phyloP scores from a whole-genome alignment of 192 early-diverging fungal genomes.

The Coemansia sp. region DNA sequence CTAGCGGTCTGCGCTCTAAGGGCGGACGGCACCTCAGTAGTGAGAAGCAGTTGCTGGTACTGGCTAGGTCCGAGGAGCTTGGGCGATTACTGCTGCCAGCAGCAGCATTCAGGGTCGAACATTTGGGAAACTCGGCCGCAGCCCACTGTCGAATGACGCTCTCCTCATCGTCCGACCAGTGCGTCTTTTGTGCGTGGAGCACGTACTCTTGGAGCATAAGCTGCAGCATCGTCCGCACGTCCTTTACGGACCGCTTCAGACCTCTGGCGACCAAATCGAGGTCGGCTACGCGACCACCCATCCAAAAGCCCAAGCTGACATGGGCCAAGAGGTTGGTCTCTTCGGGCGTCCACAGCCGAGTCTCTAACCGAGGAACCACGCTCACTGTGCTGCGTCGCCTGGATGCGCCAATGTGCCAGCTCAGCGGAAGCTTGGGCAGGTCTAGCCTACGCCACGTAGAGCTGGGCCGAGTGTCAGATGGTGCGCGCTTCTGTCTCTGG shows the following conservation, averaged over 20 bases:
- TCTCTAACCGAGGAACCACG: neutral
- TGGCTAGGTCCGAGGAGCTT: neutral
- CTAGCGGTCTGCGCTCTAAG: neutral
- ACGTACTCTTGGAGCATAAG: slow-evolving; percentile 43
- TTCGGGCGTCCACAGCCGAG: slow-evolving; percentile 18
- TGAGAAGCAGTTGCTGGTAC: slow-evolving; percentile 21
- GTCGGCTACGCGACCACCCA: slow-evolving; percentile 21
- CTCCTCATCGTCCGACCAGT: slow-evolving; percentile 25
- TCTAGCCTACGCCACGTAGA: slow-evolving; percentile 1
- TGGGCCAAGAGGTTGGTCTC: slow-evolving; percentile 25
- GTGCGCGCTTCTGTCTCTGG: neutral
- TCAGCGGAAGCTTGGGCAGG: slow-evolving; percentile 1
- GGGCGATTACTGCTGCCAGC: neutral
- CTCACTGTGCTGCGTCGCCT: slow-evolving; percentile 1
- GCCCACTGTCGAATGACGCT: slow-evolving; percentile 29
- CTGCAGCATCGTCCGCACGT: slow-evolving; percentile 33
- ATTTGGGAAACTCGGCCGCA: slow-evolving; percentile 40
- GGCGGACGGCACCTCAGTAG: slow-evolving; percentile 12
- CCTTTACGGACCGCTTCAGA: slow-evolving; percentile 19
- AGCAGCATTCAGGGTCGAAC: slow-evolving; percentile 17
- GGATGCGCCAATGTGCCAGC: neutral
- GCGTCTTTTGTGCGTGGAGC: slow-evolving; percentile 23
- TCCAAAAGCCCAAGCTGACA: slow-evolving; percentile 30
- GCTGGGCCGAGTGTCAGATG: neutral
- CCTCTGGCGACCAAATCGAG: slow-evolving; percentile 9